A percentile compares a stretch with the other conserved stretches of the same genome.
phyloP scores from a whole-genome alignment of 495 filamentous ascomycete genomes.

The Penicillium angulare region DNA sequence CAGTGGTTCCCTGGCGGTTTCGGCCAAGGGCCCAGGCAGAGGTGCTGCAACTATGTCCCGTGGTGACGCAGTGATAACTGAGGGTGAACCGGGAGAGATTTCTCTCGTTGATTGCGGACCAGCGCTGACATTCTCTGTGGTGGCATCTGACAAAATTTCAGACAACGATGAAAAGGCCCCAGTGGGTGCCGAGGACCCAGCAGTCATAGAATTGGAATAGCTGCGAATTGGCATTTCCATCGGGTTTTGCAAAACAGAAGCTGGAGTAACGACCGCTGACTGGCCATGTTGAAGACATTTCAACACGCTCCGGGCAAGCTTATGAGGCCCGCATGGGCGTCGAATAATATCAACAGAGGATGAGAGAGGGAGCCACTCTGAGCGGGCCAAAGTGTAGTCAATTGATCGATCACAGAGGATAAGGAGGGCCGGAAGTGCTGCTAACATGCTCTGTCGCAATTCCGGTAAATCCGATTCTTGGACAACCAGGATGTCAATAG shows the following conservation, averaged over 20 bases:
- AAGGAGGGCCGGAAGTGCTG: conserved; percentile 31
- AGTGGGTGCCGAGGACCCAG: neutral
- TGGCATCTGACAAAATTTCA: no score
- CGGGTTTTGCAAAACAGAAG: conserved; percentile 9
- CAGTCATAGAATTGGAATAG: conserved; percentile 1
- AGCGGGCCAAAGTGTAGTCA: conserved; percentile 28
- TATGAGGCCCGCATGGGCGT: conserved; percentile 62
- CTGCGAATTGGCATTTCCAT: conserved; percentile 15
- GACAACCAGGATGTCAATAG: conserved; percentile 41
- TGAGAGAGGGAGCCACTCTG: conserved; percentile 33
- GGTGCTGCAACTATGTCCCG: conserved; percentile 11
- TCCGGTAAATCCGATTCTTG: conserved; percentile 35
- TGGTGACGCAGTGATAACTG: conserved; percentile 5
- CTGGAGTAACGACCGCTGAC: conserved; percentile 11
- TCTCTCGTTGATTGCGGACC: neutral
- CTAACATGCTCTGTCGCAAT: conserved; percentile 11
- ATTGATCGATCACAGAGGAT: conserved; percentile 36
- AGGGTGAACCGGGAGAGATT: neutral
- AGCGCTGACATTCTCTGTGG: neutral
- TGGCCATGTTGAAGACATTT: conserved; percentile 29
- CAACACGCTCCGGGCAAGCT: conserved; percentile 55
- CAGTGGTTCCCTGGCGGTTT: neutral
- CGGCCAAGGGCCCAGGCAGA: conserved; percentile 7
- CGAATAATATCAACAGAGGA: conserved; percentile 44
- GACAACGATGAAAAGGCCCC: neutral